Conservation (phyloP, 148 eudicot species). For the Heliosperma pusillum region DNA sequence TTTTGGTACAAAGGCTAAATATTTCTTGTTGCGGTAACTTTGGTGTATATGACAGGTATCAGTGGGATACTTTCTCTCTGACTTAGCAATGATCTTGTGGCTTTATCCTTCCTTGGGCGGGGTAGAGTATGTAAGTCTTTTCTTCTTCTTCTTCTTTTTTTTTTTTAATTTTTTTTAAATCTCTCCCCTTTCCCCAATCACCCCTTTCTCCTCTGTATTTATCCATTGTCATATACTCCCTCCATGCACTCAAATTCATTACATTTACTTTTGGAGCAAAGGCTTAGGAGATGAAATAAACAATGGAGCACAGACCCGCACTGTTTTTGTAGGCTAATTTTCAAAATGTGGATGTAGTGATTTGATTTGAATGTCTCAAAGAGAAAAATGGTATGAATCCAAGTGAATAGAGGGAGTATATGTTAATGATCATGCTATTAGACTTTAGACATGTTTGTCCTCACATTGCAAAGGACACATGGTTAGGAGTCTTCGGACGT, state of each 20-base stretch:
- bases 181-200: not conserved
- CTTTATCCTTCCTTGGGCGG: conserved; percentile 93
- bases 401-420: no score
- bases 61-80: conserved; percentile 88
- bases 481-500: not conserved
- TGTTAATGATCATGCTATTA: no score
- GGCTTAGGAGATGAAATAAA: no score
- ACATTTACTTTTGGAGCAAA: no score
- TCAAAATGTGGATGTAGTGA: no score
- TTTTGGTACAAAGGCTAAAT: not conserved
- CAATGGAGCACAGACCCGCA: no score
- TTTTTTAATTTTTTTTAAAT: no score
- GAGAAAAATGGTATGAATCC: no score
- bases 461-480: not conserved
- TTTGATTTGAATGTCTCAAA: no score
- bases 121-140: conserved; percentile 85
- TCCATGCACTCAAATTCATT: not conserved
- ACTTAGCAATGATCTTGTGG: conserved; percentile 95
- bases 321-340: no score
- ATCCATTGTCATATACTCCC: not conserved
- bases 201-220: not conserved
- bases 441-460: not conserved
- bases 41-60: not conserved
- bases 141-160: no score
- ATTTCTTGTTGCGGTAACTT: not conserved